Base-by-base conservation (phyloP, 352 stramenopile species). In the Pythium diclinum region DNA sequence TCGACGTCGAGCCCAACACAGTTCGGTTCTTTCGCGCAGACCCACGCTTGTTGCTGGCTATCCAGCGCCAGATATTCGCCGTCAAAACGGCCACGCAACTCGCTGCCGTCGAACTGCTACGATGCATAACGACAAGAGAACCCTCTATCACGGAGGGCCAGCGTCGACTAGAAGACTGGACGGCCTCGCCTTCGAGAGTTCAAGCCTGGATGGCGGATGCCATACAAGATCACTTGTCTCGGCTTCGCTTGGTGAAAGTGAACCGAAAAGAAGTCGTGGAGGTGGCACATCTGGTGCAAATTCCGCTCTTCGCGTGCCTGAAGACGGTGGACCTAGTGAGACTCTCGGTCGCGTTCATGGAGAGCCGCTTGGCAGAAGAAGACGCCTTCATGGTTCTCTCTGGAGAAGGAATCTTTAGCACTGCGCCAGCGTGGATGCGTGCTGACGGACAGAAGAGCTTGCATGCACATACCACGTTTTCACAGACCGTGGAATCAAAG, bases 311-410 rank as follows among this genome's bases (percentile, higher is more conserved):
- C 33, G 47, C 38, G 6, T 11, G 32, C 23, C n/a, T 63, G 1
- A 69, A 69, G 53, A 63, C 56, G 13, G 44, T 25, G n/a, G 62
- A 69, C 14, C 8, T 69, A 3, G 55, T 47, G 9, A 55, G 54
- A 13, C 62, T 69, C 33, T 63, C 62, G 16, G 38, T 59, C 23
- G 38, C 62, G 17, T 69, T 69, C 28, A 56, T 63, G 47, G 62
- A 69, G 21, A 69, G 55, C 47, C 62, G 62, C 3, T 14, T 60
- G 3, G 34, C 62, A 23, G 62, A 60, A 44, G 19, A n/a, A 33
- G 62, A 63, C 21, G 21, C 51, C 17, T 69, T 69, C 25, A 60
- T 69, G 62, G 36, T 69, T 6, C 25, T 59, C 21, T 14, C 30
- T 36, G 54, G 42, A 11, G 19, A 32, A 9, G 56, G 38, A 2